A percentile compares a stretch with the other conserved stretches of the same genome.
These are phyloP conservation scores for Carallia pectinifolia DNA, from an alignment of 345 rosid genomes.

Conservation along the genomic window DNA sequence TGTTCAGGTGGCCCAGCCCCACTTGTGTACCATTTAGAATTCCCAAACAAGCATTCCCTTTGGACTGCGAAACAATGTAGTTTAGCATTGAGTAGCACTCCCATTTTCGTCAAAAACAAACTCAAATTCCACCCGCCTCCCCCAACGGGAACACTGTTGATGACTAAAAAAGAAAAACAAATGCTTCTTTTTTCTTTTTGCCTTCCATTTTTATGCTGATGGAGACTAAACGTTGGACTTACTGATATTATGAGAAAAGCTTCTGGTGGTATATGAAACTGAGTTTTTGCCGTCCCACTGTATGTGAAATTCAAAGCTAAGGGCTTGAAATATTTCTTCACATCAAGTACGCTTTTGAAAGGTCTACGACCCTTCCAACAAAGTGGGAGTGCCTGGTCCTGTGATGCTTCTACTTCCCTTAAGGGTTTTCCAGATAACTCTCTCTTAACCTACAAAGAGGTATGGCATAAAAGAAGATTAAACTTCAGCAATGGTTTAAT, in stretches of 20 bases:
- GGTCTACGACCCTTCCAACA: constrained; percentile 92
- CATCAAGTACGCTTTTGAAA: constrained; percentile 63
- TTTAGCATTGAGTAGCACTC: neutral
- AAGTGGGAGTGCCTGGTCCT: constrained; percentile 69
- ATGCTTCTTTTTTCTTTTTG: too few species aligned
- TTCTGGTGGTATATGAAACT: constrained; percentile 65
- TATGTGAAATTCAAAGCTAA: constrained; percentile 52
- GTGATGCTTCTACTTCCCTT: constrained; percentile 59
- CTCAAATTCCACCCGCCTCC: too few species aligned
- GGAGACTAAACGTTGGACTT: constrained; percentile 18
- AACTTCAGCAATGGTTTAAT: neutral
- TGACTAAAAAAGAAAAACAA: too few species aligned
- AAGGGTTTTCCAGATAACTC: constrained; percentile 52
- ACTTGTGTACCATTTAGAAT: constrained; percentile 76
- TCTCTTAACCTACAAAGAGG: constrained; percentile 44
- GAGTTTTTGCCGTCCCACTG: constrained; percentile 48
- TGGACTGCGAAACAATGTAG: constrained; percentile 40
- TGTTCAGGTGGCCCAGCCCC: constrained; percentile 58
- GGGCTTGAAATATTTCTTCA: constrained; percentile 72
- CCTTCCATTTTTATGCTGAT: too few species aligned
- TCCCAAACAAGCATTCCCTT: constrained; percentile 88
- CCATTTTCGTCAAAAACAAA: too few species aligned
- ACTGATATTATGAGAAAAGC: constrained; percentile 80
- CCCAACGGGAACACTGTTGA: too few species aligned
- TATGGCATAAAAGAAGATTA: neutral